These are phyloP conservation scores for Coffea canephora DNA, from an alignment of 257 asterid genomes.

Conservation along the genomic window DNA sequence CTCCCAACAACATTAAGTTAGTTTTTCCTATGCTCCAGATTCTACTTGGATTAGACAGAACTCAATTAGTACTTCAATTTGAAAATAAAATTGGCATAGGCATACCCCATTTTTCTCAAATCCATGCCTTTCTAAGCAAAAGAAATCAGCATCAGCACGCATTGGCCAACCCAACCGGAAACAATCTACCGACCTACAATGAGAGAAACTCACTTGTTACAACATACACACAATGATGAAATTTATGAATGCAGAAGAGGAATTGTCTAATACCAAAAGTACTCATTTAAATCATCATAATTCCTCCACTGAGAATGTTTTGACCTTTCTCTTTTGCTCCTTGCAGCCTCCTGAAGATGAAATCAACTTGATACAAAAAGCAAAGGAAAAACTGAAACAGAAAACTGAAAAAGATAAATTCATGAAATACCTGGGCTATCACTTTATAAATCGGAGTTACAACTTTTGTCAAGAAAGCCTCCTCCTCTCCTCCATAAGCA, in stretches of 20 bases:
- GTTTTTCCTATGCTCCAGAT: not conserved
- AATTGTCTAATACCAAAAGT: constrained; percentile 65
- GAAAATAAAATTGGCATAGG: not conserved
- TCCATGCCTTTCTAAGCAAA: constrained; percentile 49
- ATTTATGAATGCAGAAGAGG: constrained; percentile 13
- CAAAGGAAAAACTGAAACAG: constrained; percentile 4
- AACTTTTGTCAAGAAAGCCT: constrained; percentile 83
- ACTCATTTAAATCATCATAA: constrained; percentile 94
- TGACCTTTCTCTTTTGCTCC: constrained; percentile 80
- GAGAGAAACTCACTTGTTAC: constrained; percentile 18
- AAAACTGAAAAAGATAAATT: constrained; percentile 5
- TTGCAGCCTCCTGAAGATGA: constrained; percentile 76
- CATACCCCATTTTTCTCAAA: constrained; percentile 77
- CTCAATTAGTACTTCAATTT: not conserved
- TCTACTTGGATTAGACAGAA: not conserved
- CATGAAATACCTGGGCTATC: constrained; percentile 72
- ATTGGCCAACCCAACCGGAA: constrained; percentile 99
- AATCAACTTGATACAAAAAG: constrained; percentile 13
- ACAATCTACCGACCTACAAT: constrained; percentile 91
- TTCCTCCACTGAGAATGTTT: constrained; percentile 99
- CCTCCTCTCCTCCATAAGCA: constrained; percentile 99
- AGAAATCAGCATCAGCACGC: constrained; percentile 99
- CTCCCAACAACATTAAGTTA: too few species aligned
- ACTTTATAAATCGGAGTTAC: constrained; percentile 97
- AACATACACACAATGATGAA: not conserved